Conservation (phyloP, 768 basidiomycete genomes). For the Lanmaoa pseudosensibilis region DNA sequence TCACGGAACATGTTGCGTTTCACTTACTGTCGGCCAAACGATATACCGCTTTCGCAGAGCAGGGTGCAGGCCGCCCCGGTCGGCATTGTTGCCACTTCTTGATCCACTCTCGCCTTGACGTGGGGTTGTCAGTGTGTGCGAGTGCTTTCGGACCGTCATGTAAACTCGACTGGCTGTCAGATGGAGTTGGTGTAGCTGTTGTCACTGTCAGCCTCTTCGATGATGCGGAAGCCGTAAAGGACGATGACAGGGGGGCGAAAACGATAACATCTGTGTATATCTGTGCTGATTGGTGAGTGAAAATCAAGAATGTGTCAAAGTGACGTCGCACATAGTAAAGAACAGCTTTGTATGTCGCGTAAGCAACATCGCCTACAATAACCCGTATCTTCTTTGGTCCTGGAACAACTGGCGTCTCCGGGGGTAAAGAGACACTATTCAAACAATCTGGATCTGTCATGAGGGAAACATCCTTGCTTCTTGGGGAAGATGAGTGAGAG, state of each 20-base stretch:
- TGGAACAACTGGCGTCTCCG: slow-evolving; percentile 13
- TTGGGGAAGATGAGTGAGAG: slow-evolving; percentile 43
- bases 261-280: slow-evolving; percentile 83
- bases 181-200: slow-evolving; percentile 22
- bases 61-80: slow-evolving; percentile 64
- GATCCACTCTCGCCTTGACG: slow-evolving; percentile 68
- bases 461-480: slow-evolving; percentile 25
- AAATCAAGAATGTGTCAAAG: neutral
- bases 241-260: slow-evolving; percentile 82
- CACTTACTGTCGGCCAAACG: slow-evolving; percentile 77
- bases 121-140: slow-evolving; percentile 26
- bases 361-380: slow-evolving; percentile 57
- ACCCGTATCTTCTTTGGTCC: slow-evolving; percentile 56
- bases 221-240: slow-evolving; percentile 41
- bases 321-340: slow-evolving; percentile 69
- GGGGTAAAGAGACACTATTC: neutral
- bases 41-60: slow-evolving; percentile 84
- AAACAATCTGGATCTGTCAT: slow-evolving; percentile 12
- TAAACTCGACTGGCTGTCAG: slow-evolving; percentile 38
- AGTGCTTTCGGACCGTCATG: slow-evolving; percentile 21
- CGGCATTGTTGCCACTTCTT: slow-evolving; percentile 61
- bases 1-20: neutral
- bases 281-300: slow-evolving; percentile 37
- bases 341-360: slow-evolving; percentile 61
- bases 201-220: slow-evolving; percentile 10